phyloP scores from a whole-genome alignment of 352 stramenopile genomes.

The Globisporangium solare region DNA sequence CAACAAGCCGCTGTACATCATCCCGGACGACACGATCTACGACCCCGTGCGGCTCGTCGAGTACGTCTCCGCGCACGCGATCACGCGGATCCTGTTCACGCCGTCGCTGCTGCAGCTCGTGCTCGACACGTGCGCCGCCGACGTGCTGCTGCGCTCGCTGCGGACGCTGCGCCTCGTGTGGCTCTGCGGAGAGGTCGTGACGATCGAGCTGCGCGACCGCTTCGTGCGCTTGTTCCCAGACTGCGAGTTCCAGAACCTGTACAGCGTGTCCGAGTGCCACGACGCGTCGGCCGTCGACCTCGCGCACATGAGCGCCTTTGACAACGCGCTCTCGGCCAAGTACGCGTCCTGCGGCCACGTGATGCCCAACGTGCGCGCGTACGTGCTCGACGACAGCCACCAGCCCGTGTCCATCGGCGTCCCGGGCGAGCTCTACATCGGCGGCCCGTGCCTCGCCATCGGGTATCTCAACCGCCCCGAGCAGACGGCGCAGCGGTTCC shows the following conservation, averaged over 20 bases:
- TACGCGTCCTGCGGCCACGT: constrained; percentile 86
- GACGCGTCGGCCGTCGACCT: constrained; percentile 86
- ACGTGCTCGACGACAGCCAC: constrained; percentile 74
- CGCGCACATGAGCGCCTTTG: constrained; percentile 62
- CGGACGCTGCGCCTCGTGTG: constrained; percentile 82
- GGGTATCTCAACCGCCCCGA: constrained; percentile 80
- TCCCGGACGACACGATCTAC: constrained; percentile 91
- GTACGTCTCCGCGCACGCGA: constrained; percentile 66
- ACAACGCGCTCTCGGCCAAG: constrained; percentile 74
- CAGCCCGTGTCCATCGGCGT: constrained; percentile 61
- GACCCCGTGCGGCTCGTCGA: constrained; percentile 80
- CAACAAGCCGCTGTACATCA: constrained; percentile 87
- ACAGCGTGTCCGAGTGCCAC: constrained; percentile 93
- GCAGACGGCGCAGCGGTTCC: constrained; percentile 73
- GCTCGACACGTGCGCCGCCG: constrained; percentile 58
- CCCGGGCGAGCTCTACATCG: constrained; percentile 81
- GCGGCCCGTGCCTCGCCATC: constrained; percentile 78
- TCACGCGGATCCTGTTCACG: constrained; percentile 93
- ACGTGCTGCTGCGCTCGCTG: constrained; percentile 55
- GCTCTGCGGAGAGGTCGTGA: constrained; percentile 93
- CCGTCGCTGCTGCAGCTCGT: constrained; percentile 89
- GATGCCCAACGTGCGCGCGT: constrained; percentile 79
- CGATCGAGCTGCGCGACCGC: constrained; percentile 81
- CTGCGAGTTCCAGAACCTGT: constrained; percentile 90
- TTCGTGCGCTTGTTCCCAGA: constrained; percentile 81